Evolutionary conservation across 2,329 filamentous ascomycete species (phyloP), one percentile per base, ranked within the genome.

Genomic region (Leptodontidium sp.): DNA sequence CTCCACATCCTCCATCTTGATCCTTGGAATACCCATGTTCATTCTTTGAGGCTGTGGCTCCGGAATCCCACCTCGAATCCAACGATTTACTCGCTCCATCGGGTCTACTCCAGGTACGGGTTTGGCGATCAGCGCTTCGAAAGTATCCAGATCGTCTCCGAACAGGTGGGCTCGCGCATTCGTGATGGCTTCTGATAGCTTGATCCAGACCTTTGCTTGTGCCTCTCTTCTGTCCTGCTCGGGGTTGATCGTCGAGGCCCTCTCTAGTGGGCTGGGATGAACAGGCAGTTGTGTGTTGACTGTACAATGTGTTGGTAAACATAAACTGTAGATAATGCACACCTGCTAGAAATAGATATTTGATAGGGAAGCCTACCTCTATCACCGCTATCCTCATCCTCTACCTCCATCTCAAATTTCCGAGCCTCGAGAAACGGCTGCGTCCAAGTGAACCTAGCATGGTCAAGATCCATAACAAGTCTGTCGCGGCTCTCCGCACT

Each of bases 51-150:
- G 38, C 38, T 45, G 57, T 5, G 21, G n/a, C 26, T 45, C 11
- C 17, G 57, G 38, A 4, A 24, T 8, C 2, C 38, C 38, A 8
- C 38, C 38, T 15, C 57, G 21, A 59, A 45, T 45, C 57, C 57
- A 59, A 21, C 35, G n/a, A 17, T 43, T 43, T 1, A 45, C 21
- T 15, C 35, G n/a, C 6, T 59, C 57, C 57, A 59, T 45, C 5
- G 55, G 32, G 21, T 58, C 55, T 2, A 40, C 55, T 24, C 55
- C 55, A 40, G 32, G 55, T 40, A 40, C 9, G 9, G 55, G 55
- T 17, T 58, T 21, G 17, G 55, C 55, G 2, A 58, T 58, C 55
- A 58, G n/a, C 21, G 55, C 55, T 40, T 58, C 55, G n/a, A 58
- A 58, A 12, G 32, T 58, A 14, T 58, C 55, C 32, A 58, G 55